These are phyloP conservation scores for Alloteropsis semialata DNA, from an alignment of 176 grass and related monocot genomes.

Conservation along the genomic window DNA sequence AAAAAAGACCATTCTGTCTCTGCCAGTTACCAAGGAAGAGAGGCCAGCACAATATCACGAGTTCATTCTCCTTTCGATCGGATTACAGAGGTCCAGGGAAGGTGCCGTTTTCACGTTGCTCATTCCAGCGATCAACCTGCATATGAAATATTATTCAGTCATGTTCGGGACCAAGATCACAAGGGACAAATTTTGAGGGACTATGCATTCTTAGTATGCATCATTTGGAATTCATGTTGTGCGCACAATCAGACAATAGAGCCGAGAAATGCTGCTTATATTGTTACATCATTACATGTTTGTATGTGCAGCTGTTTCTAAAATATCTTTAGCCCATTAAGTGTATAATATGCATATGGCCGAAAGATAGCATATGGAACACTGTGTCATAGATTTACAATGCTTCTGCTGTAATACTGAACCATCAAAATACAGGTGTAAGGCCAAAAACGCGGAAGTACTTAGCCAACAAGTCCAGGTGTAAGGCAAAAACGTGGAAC, in stretches of 20 bases:
- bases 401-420: background rate
- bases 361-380: background rate
- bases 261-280: background rate
- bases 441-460: background rate
- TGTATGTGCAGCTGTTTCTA: background rate
- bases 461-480: background rate
- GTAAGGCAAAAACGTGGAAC: background rate
- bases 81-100: slow-evolving; percentile 81
- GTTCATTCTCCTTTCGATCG: background rate
- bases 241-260: background rate
- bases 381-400: background rate
- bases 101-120: slow-evolving; percentile 88
- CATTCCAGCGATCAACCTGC: slow-evolving; percentile 93
- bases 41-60: background rate
- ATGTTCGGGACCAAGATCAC: background rate
- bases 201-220: too few species aligned
- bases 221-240: background rate
- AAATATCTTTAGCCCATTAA: background rate
- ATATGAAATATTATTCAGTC: slow-evolving; percentile 5
- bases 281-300: background rate
- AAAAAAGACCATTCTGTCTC: slow-evolving; percentile 22
- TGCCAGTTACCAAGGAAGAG: slow-evolving; percentile 27
- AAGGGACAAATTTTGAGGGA: background rate
- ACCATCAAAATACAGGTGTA: background rate
- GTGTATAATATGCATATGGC: background rate